Conservation (phyloP, 2,329 filamentous ascomycete species). For the Shiraia sp. region DNA sequence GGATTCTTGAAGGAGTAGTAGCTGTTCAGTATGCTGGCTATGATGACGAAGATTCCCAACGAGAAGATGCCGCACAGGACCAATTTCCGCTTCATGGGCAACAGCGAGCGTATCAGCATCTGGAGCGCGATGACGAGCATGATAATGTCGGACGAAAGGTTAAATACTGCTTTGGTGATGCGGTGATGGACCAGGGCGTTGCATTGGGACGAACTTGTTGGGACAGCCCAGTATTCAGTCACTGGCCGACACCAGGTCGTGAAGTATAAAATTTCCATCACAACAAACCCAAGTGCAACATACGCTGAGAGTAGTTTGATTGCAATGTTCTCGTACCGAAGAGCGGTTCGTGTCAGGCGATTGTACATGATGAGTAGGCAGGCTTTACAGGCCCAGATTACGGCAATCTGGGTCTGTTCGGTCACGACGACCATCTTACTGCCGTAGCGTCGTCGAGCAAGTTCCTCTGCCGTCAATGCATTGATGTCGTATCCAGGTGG, state of each 20-base stretch:
- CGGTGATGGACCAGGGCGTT: conserved; percentile 40
- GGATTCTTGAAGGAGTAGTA: conserved; percentile 44
- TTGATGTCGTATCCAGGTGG: conserved; percentile 52
- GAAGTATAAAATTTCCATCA: conserved; percentile 56
- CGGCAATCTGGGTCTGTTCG: conserved; percentile 57
- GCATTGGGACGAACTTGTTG: conserved; percentile 44
- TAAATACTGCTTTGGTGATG: conserved; percentile 48
- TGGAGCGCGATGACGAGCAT: conserved; percentile 52
- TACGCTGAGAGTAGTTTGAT: conserved; percentile 54
- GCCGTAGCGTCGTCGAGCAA: conserved; percentile 33
- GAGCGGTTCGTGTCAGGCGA: conserved; percentile 49
- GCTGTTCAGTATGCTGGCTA: conserved; percentile 55
- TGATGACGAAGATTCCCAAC: conserved; percentile 56
- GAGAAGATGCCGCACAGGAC: conserved; percentile 61
- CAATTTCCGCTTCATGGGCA: conserved; percentile 55
- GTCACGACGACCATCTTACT: conserved; percentile 57
- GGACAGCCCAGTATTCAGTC: conserved; percentile 57
- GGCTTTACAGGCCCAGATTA: conserved; percentile 57
- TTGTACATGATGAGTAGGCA: conserved; percentile 60
- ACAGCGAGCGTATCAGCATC: conserved; percentile 49
- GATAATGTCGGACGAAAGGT: conserved; percentile 52
- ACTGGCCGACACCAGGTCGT: conserved; percentile 60
- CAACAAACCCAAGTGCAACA: conserved; percentile 52
- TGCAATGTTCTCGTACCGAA: conserved; percentile 29
- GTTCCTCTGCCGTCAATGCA: conserved; percentile 42